Percentiles rank a stretch among this genome's conserved stretches.
Evolutionary conservation across 352 stramenopile genomes (phyloP).

Genomic region (Globisporangium polare): DNA sequence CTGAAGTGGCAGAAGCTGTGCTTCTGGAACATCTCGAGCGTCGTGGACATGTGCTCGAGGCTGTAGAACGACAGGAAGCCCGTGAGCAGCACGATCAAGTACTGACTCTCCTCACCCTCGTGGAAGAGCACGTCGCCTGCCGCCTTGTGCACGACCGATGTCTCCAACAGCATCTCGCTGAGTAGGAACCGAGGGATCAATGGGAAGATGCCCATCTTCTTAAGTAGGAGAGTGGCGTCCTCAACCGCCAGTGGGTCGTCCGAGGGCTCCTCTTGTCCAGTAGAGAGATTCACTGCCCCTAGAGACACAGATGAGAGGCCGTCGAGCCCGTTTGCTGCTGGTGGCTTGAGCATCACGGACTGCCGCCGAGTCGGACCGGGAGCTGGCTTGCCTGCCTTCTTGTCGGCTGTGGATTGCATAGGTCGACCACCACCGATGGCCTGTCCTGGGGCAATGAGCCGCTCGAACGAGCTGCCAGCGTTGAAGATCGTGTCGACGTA

Average conservation of each 20-base stretch:
- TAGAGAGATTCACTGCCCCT: not conserved
- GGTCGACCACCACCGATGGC: not conserved
- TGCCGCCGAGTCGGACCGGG: not conserved
- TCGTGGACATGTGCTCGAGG: constrained; percentile 50
- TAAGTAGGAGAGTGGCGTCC: constrained; percentile 30
- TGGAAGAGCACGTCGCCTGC: constrained; percentile 56
- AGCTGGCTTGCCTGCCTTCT: not conserved
- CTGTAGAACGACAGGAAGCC: constrained; percentile 62
- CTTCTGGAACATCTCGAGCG: constrained; percentile 56
- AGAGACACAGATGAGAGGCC: not conserved
- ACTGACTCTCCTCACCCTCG: constrained; percentile 28
- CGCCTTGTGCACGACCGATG: constrained; percentile 28
- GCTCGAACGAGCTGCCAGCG: constrained; percentile 34
- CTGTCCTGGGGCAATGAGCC: constrained; percentile 7
- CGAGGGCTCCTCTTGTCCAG: not conserved
- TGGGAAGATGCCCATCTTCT: constrained; percentile 34
- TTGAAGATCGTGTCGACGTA: constrained; percentile 30
- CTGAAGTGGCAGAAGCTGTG: constrained; percentile 53
- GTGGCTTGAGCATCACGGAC: not conserved
- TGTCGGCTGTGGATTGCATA: not conserved
- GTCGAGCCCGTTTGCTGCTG: not conserved
- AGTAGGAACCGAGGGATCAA: constrained; percentile 38
- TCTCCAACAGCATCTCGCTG: constrained; percentile 30
- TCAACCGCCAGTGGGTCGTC: constrained; percentile 15
- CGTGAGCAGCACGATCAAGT: constrained; percentile 41